phyloP scores from a whole-genome alignment of 2,329 filamentous ascomycete genomes.

The Lachnellula willkommii region DNA sequence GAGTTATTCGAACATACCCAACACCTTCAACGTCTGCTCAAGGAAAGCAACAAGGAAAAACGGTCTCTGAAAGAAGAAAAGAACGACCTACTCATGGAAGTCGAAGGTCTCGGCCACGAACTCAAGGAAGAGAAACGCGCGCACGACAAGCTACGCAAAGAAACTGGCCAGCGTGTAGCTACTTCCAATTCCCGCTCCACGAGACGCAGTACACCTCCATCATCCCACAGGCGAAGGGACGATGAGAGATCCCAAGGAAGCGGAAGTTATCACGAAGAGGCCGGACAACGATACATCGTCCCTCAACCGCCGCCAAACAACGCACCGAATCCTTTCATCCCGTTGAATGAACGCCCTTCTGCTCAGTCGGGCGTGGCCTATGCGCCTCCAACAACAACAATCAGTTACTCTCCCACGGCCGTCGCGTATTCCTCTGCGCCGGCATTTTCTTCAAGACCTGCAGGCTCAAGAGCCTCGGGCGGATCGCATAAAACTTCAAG shows the following conservation, averaged over 20 bases:
- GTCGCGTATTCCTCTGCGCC: slow-evolving; percentile 10
- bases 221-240: background rate
- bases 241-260: background rate
- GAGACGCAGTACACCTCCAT: slow-evolving; percentile 4
- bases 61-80: slow-evolving; percentile 19
- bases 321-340: slow-evolving; percentile 21
- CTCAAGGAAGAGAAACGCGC: slow-evolving; percentile 7
- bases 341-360: slow-evolving; percentile 9
- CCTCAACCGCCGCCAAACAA: slow-evolving; percentile 16
- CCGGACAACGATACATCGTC: slow-evolving; percentile 5
- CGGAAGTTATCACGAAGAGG: background rate
- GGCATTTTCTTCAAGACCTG: background rate
- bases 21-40: slow-evolving; percentile 12
- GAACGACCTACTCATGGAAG: slow-evolving; percentile 1
- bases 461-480: background rate
- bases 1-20: slow-evolving; percentile 9
- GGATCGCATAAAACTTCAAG: background rate
- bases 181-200: slow-evolving; percentile 3
- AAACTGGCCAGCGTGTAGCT: background rate
- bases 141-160: slow-evolving; percentile 4
- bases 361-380: slow-evolving; percentile 8
- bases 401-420: slow-evolving; percentile 1
- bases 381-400: background rate
- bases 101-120: slow-evolving; percentile 8
- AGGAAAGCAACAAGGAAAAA: slow-evolving; percentile 24